Conservation (phyloP, 495 filamentous ascomycete species). For the Massariosphaeria phaeospora region DNA sequence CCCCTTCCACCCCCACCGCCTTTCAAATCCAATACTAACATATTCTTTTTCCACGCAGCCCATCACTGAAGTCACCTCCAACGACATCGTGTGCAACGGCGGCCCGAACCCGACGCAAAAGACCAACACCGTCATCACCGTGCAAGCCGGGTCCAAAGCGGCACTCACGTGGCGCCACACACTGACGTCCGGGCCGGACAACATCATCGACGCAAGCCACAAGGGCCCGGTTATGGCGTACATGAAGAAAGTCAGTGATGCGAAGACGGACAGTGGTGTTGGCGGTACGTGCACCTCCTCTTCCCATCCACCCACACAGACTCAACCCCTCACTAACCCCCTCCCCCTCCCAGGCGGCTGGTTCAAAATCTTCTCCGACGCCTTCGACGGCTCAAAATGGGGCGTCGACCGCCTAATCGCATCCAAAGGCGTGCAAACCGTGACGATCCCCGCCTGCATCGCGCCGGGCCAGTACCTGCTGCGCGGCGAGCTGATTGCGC, state of each 20-base stretch:
- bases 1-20: background rate
- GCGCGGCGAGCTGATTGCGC: conserved; percentile 50
- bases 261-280: conserved; percentile 12
- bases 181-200: conserved; percentile 44
- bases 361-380: conserved; percentile 26
- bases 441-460: conserved; percentile 46
- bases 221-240: conserved; percentile 39
- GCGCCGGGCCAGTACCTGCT: conserved; percentile 49
- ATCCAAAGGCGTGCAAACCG: conserved; percentile 45
- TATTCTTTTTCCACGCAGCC: conserved; percentile 30
- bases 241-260: conserved; percentile 24
- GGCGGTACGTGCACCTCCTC: conserved; percentile 6
- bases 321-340: background rate
- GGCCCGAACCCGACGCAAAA: conserved; percentile 32
- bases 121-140: conserved; percentile 40
- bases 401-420: conserved; percentile 51
- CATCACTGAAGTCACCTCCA: conserved; percentile 47
- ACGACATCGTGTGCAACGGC: conserved; percentile 39
- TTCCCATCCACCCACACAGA: background rate
- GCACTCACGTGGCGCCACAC: conserved; percentile 50
- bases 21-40: conserved; percentile 1
- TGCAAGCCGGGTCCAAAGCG: conserved; percentile 43
- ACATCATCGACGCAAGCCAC: conserved; percentile 50
- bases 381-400: conserved; percentile 45
- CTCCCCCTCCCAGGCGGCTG: conserved; percentile 6